A percentile compares a stretch with the other conserved stretches of the same genome.
phyloP scores from a whole-genome alignment of 371 early-diverging fungal genomes.

The Mucor saturninus region DNA sequence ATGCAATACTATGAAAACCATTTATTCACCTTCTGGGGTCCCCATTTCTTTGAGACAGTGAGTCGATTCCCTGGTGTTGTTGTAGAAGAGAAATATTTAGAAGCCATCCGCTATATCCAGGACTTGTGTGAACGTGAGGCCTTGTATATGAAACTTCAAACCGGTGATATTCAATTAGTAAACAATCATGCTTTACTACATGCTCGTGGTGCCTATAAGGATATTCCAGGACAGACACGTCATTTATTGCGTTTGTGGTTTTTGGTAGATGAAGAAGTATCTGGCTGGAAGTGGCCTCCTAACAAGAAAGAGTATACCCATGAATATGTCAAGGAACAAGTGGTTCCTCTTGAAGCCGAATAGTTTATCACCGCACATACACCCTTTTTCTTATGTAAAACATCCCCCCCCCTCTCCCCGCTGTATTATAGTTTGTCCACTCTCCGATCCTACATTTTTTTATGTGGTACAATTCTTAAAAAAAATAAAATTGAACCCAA shows the following conservation, averaged over 20 bases:
- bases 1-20: conserved; percentile 34
- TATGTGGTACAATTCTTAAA: too few species aligned
- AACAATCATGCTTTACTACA: conserved; percentile 51
- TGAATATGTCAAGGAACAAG: conserved; percentile 24
- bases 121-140: conserved; percentile 45
- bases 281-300: conserved; percentile 45
- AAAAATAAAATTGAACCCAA: too few species aligned
- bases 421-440: too few species aligned
- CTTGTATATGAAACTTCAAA: conserved; percentile 43
- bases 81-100: conserved; percentile 35
- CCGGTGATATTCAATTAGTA: conserved; percentile 55
- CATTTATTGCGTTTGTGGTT: conserved; percentile 51
- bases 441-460: too few species aligned
- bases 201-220: conserved; percentile 46
- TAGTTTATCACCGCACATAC: not conserved
- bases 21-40: conserved; percentile 51
- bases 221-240: conserved; percentile 36
- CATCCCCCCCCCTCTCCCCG: too few species aligned
- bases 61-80: conserved; percentile 41
- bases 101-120: conserved; percentile 50
- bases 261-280: conserved; percentile 33
- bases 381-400: too few species aligned
- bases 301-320: conserved; percentile 34
- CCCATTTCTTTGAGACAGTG: conserved; percentile 53
- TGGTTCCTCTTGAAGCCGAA: conserved; percentile 48